phyloP scores from a whole-genome alignment of 2,329 filamentous ascomycete species.

The Aspergillus ochraceus region DNA sequence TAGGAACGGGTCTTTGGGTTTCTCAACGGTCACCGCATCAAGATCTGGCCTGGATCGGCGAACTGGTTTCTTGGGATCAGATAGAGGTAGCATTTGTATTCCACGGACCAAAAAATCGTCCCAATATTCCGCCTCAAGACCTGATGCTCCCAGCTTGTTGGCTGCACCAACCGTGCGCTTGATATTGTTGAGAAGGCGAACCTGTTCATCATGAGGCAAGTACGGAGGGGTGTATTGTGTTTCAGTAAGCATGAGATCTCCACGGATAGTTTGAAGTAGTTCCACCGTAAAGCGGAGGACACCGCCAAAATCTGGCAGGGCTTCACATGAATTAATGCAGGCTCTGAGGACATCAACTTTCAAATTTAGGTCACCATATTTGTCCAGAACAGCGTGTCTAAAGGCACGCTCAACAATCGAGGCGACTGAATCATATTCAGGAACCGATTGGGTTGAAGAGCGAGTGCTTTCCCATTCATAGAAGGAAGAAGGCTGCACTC shows the following conservation, averaged over 20 bases:
- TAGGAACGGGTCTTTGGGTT: constrained; percentile 75
- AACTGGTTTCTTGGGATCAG: constrained; percentile 62
- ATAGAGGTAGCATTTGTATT: constrained; percentile 66
- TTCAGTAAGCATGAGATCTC: constrained; percentile 71
- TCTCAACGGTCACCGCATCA: constrained; percentile 43
- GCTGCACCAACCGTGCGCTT: constrained; percentile 78
- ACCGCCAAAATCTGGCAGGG: constrained; percentile 84
- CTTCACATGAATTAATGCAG: constrained; percentile 94
- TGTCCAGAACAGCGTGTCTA: constrained; percentile 45
- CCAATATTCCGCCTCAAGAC: constrained; percentile 85
- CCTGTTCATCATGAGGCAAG: constrained; percentile 79
- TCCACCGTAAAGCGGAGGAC: constrained; percentile 87
- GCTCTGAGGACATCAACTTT: constrained; percentile 85
- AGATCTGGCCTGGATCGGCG: constrained; percentile 60
- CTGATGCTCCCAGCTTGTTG: constrained; percentile 67
- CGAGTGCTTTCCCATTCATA: constrained; percentile 33
- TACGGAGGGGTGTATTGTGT: constrained; percentile 69
- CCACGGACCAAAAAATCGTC: constrained; percentile 89
- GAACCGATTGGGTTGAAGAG: constrained; percentile 11
- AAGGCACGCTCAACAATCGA: constrained; percentile 47
- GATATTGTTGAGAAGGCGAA: constrained; percentile 80
- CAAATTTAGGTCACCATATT: constrained; percentile 73
- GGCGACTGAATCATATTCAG: constrained; percentile 36
- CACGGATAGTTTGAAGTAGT: constrained; percentile 72
- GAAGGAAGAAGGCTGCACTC: constrained; percentile 39